Evolutionary conservation across 768 basidiomycete species (phyloP).

Genomic region (Lyophyllum decastes): DNA sequence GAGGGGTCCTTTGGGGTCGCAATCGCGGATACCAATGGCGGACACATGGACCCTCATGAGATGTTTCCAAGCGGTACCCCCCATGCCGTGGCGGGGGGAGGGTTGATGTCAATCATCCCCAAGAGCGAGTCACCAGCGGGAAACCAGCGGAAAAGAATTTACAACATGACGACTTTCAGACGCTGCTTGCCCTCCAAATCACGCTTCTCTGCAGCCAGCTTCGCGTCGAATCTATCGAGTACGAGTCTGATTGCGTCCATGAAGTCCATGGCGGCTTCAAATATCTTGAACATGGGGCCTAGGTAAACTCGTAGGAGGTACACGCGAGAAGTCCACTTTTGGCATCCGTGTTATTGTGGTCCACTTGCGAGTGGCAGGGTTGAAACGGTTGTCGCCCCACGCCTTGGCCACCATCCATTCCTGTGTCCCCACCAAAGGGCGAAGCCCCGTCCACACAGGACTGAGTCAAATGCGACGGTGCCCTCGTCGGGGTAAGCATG

Average conservation of each 20-base stretch:
- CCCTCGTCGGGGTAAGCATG: constrained; percentile 99
- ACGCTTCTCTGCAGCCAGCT: constrained; percentile 83
- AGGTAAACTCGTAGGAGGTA: constrained; percentile 97
- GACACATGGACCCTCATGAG: constrained; percentile 99
- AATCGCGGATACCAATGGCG: constrained; percentile 97
- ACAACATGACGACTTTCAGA: constrained; percentile 97
- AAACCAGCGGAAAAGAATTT: constrained; percentile 99
- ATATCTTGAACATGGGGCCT: constrained; percentile 98
- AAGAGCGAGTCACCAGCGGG: constrained; percentile 96
- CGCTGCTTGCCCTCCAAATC: constrained; percentile 95
- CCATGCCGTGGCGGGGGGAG: constrained; percentile 99
- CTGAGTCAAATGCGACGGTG: constrained; percentile 98
- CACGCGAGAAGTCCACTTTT: constrained; percentile 97
- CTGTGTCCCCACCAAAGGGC: constrained; percentile 98
- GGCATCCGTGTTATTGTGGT: too few relatives aligned
- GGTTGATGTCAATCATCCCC: constrained; percentile 99
- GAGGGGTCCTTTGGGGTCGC: constrained; percentile 94
- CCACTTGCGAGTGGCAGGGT: constrained; percentile 95
- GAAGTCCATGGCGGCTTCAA: constrained; percentile 99
- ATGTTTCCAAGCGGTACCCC: constrained; percentile 97
- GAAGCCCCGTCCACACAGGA: constrained; percentile 99
- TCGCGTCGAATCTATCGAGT: constrained; percentile 95
- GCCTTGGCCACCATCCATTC: constrained; percentile 97
- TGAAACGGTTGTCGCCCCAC: constrained; percentile 99
- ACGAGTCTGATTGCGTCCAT: constrained; percentile 83